Conservation (phyloP, 2,329 filamentous ascomycete genomes). For the Pestalotiopsis sp. region DNA sequence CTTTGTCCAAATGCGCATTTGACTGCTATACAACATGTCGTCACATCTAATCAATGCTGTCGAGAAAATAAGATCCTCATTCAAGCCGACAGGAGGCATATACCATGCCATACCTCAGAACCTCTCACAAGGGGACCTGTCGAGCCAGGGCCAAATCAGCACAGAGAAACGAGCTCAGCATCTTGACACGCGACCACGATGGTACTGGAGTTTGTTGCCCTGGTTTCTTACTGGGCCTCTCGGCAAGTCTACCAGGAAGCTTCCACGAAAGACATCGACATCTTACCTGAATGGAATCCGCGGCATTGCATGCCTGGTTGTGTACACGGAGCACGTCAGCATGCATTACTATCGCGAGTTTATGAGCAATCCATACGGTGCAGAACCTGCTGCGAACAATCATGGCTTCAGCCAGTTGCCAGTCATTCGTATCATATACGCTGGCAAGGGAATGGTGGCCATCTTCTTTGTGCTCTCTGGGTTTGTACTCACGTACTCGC, state of each 20-base stretch:
- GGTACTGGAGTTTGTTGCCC: background rate
- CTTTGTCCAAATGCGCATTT: too few relatives aligned
- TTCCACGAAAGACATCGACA: background rate
- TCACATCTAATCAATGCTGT: background rate
- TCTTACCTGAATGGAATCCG: slow-evolving; percentile 9
- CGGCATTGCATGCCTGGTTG: slow-evolving; percentile 5
- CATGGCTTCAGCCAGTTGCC: background rate
- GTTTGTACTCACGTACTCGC: slow-evolving; percentile 6
- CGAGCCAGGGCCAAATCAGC: background rate
- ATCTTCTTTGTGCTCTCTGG: slow-evolving; percentile 13
- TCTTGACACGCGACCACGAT: background rate
- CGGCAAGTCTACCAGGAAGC: background rate
- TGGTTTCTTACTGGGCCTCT: background rate
- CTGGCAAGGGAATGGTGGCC: slow-evolving; percentile 9
- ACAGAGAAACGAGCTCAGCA: background rate
- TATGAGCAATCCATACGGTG: background rate
- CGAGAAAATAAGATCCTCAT: background rate
- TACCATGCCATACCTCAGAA: background rate
- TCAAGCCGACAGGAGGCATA: background rate
- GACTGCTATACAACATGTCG: background rate
- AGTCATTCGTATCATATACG: background rate
- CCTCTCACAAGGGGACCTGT: background rate
- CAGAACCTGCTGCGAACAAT: background rate
- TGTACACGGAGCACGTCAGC: background rate
- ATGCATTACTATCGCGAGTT: background rate